phyloP scores from a whole-genome alignment of 1,139 yeast species.

The Saccharomyces hybrid region DNA sequence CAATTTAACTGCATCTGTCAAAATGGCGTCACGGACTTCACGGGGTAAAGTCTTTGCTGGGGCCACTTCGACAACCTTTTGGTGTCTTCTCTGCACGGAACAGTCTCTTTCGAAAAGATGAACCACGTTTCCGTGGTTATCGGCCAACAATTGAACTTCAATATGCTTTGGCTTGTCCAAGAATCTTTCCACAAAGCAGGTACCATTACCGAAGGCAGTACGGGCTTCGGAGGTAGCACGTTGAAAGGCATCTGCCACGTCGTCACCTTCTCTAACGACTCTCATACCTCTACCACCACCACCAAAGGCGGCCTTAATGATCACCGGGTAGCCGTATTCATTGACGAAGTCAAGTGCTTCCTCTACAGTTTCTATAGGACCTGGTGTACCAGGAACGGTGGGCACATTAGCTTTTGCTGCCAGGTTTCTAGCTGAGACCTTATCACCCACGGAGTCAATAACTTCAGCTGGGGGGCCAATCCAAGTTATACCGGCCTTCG shows the following conservation, averaged over 20 bases:
- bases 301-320: slow-evolving; percentile 96
- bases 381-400: slow-evolving; percentile 95
- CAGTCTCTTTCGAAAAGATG: slow-evolving; percentile 96
- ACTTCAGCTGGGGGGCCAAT: slow-evolving; percentile 84
- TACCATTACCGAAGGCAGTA: slow-evolving; percentile 93
- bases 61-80: slow-evolving; percentile 95
- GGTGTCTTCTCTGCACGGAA: slow-evolving; percentile 97
- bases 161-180: slow-evolving; percentile 93
- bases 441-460: slow-evolving; percentile 92
- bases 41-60: slow-evolving; percentile 90
- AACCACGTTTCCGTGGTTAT: slow-evolving; percentile 84
- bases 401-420: slow-evolving; percentile 81
- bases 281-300: slow-evolving; percentile 99
- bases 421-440: slow-evolving; percentile 83
- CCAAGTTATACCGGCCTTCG: slow-evolving; percentile 87
- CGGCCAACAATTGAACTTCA: slow-evolving; percentile 93
- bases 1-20: slow-evolving; percentile 86
- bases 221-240: slow-evolving; percentile 93
- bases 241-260: slow-evolving; percentile 79
- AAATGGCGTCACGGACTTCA: slow-evolving; percentile 77
- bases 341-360: slow-evolving; percentile 77
- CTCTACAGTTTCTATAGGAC: slow-evolving; percentile 75
- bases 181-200: slow-evolving; percentile 93
- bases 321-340: slow-evolving; percentile 86
- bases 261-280: slow-evolving; percentile 94